phyloP scores from a whole-genome alignment of 768 basidiomycete species.

The Boletus coccyginus region DNA sequence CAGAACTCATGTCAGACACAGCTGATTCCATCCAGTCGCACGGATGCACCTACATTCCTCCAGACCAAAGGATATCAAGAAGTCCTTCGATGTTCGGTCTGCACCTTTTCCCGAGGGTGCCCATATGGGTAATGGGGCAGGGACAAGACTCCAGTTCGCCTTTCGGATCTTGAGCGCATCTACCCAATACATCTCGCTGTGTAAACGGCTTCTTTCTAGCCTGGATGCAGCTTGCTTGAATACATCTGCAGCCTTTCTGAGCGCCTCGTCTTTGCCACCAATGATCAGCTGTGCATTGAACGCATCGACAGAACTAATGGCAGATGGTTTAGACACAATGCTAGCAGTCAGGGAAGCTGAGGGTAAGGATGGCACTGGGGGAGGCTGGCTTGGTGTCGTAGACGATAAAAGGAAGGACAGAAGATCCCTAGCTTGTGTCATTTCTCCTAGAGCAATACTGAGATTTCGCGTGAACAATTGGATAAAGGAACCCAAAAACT shows the following conservation, averaged over 20 bases:
- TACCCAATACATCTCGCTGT: constrained; percentile 76
- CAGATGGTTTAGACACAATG: constrained; percentile 61
- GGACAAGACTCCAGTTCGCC: constrained; percentile 78
- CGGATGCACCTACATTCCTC: constrained; percentile 67
- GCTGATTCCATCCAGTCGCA: not conserved
- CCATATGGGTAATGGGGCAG: constrained; percentile 73
- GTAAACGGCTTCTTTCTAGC: constrained; percentile 59
- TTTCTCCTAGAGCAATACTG: constrained; percentile 76
- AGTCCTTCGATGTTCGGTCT: constrained; percentile 79
- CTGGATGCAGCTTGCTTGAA: constrained; percentile 68
- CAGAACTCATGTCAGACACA: constrained; percentile 6
- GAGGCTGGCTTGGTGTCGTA: constrained; percentile 33
- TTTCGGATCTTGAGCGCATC: constrained; percentile 74
- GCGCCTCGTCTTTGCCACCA: constrained; percentile 78
- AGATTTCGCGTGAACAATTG: constrained; percentile 14
- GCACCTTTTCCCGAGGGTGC: constrained; percentile 71
- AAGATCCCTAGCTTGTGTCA: constrained; percentile 73
- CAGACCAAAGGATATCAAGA: constrained; percentile 74
- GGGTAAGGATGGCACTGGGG: constrained; percentile 28
- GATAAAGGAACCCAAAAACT: not conserved
- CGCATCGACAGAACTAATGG: constrained; percentile 63
- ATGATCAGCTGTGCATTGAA: constrained; percentile 71
- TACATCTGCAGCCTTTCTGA: constrained; percentile 69
- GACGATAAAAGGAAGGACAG: constrained; percentile 55
- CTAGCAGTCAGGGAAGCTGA: constrained; percentile 53